A percentile compares a stretch with the other conserved stretches of the same genome.
Conservation (phyloP, 1,139 yeast genomes). For the Sugiyamaella pinicola region DNA sequence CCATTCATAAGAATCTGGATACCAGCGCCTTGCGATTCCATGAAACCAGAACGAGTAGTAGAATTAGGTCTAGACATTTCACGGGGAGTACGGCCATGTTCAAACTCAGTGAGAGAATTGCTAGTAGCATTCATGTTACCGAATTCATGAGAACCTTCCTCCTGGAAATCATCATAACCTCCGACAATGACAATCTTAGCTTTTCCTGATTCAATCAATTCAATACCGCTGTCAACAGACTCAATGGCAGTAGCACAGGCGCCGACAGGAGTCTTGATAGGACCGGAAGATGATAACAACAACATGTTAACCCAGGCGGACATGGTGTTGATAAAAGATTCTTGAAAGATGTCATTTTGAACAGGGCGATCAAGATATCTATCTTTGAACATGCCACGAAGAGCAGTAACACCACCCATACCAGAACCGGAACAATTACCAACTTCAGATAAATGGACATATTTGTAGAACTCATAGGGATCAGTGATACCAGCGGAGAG, state of each 20-base stretch:
- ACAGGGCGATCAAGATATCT: slow-evolving; percentile 90
- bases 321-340: slow-evolving; percentile 98
- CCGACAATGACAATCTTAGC: slow-evolving; percentile 97
- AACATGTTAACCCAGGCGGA: slow-evolving; percentile 99
- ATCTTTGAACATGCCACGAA: slow-evolving; percentile 97
- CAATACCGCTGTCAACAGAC: slow-evolving; percentile 94
- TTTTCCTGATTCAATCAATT: slow-evolving; percentile 86
- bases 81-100: slow-evolving; percentile 94
- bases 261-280: slow-evolving; percentile 98
- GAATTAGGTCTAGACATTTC: slow-evolving; percentile 99
- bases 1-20: slow-evolving; percentile 96
- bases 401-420: slow-evolving; percentile 98
- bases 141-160: slow-evolving; percentile 96
- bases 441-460: slow-evolving; percentile 95
- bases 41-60: slow-evolving; percentile 93
- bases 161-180: slow-evolving; percentile 99
- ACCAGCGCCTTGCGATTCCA: slow-evolving; percentile 99
- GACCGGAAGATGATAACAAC: slow-evolving; percentile 96
- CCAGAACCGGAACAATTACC: slow-evolving; percentile 99
- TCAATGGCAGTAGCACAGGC: slow-evolving; percentile 99
- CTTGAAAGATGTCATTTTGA: slow-evolving; percentile 95
- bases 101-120: slow-evolving; percentile 81
- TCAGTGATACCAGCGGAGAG: slow-evolving; percentile 93
- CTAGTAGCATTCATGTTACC: slow-evolving; percentile 99
- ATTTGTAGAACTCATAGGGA: slow-evolving; percentile 97